Evolutionary conservation across 139 green algal genomes (phyloP), one percentile per base, ranked within the genome.

Genomic region (Micractinium conductrix): DNA sequence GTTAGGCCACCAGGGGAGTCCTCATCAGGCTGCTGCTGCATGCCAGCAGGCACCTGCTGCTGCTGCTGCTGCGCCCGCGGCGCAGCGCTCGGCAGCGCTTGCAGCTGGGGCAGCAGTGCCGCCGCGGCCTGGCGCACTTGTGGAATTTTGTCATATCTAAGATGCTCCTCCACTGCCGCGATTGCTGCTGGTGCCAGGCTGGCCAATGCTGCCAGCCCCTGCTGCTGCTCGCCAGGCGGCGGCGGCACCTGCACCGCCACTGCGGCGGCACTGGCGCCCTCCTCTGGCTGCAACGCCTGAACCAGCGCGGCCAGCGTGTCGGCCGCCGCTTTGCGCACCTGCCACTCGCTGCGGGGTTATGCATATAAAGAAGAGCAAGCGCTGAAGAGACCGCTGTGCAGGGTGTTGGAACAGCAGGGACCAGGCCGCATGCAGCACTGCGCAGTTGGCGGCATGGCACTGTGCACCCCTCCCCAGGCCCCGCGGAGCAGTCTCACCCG

Each of bases 291-390:
- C 45, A 85, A 16, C 21, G 80, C 22, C 16, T 63, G 48, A 16
- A 21, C 38, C 50, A 79, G 48, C 35, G 33, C 37, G 16, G 67
- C 37, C 48, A 85, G 37, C 24, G 80, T 78, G 48, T 85, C 80
- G 19, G 67, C 69, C 6, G 80, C 80, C 26, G 67, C 80, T 37
- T 85, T 85, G 67, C 80, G 80, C 33, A 85, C 80, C 37, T 78
- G 68, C 80, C 80, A 85, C 67, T 85, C 80, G n/a, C 67, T 82
- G 76, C 76, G 70, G 14, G 14, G 19, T 30, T 7, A 76, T 76
- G 69, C 0, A 4, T 14, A 14, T 7, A 38, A 12, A 70, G 62
- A 35, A 70, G 8, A n/a, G 14, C 26, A n/a, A 70, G 19, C 24
- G 14, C 62, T 19, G 26, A 44, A 44, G 30, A n/a, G 16, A 43